Base-by-base conservation (phyloP, 2,329 filamentous ascomycete species). In the Sporothrix schenckii region DNA sequence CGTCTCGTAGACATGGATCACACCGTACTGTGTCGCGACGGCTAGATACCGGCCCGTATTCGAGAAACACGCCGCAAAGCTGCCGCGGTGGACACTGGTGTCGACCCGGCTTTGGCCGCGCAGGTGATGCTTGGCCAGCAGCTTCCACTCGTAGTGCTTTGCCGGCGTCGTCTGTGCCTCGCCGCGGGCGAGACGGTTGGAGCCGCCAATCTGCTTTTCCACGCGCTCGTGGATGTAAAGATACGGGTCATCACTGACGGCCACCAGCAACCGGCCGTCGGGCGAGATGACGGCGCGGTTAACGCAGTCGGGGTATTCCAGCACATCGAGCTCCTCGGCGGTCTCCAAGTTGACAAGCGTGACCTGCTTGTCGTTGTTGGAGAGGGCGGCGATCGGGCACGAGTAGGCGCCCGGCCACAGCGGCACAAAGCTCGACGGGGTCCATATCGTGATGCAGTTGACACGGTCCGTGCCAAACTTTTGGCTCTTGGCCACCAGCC, bases 231-330 rank as follows among this genome's bases (percentile, higher is more conserved):
- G 95, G 74, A 98, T 89, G 79, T 95, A 97, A 24, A 94, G 88
- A 73, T 89, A 92, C 0, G 93, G 91, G 75, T 94, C 91, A 77
- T 99, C 95, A 53, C 94, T 92, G 56, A 98, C 92, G 1, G 93
- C 92, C 6, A 94, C 86, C 24, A 98, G 84, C 13, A 94, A 81
- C 24, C 85, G 87, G 0, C 94, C 94, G 77, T 97, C 91, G 0
- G 94, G 95, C 7, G 94, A 97, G 68, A 99, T 90, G n/a, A 94
- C 88, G 47, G 94, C 92, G 77, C 96, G 93, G 76, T 99, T 99
- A 82, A 98, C 94, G 74, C 89, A 91, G 77, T 94, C 91, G 5
- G 92, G 90, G 74, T 97, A 90, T 4, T 87, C 85, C 68, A 97
- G 82, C 56, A 89, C 85, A 69, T 92, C 88, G 27, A 96, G 81